Evolutionary conservation across 140 eudicot genomes (phyloP).

Genomic region (Anethum foeniculum): DNA sequence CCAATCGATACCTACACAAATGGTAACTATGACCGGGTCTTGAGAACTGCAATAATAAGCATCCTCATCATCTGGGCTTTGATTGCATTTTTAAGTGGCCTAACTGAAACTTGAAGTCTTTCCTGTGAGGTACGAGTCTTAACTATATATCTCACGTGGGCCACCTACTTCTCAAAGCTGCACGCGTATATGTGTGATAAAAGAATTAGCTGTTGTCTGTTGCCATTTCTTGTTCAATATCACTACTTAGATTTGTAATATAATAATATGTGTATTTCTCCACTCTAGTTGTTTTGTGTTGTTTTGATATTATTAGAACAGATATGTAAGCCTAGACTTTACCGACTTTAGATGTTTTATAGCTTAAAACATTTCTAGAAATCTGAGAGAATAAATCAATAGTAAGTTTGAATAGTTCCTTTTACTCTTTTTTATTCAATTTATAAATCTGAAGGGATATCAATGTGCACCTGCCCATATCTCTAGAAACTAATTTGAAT

Average conservation of each 20-base stretch:
- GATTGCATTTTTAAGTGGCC: slow-evolving; percentile 58
- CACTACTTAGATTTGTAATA: background rate
- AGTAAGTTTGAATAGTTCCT: background rate
- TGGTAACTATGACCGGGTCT: slow-evolving; percentile 32
- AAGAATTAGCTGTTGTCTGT: background rate
- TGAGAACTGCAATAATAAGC: slow-evolving; percentile 63
- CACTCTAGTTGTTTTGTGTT: background rate
- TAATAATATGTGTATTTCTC: background rate
- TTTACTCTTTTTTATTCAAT: background rate
- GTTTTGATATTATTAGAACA: background rate
- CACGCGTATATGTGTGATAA: background rate
- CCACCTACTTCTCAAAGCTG: background rate
- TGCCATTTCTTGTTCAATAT: background rate
- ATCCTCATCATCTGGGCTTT: slow-evolving; percentile 66
- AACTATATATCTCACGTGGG: background rate
- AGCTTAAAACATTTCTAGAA: background rate
- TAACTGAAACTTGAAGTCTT: slow-evolving; percentile 54
- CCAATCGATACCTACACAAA: slow-evolving; percentile 21
- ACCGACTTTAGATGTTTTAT: slow-evolving; percentile 1
- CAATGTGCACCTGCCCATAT: background rate
- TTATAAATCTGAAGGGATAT: background rate
- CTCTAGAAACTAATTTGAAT: background rate
- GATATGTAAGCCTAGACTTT: background rate
- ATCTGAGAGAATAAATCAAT: background rate
- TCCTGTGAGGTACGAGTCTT: slow-evolving; percentile 25